Evolutionary conservation across 495 filamentous ascomycete genomes (phyloP).

Genomic region (Patellaria atrata): DNA sequence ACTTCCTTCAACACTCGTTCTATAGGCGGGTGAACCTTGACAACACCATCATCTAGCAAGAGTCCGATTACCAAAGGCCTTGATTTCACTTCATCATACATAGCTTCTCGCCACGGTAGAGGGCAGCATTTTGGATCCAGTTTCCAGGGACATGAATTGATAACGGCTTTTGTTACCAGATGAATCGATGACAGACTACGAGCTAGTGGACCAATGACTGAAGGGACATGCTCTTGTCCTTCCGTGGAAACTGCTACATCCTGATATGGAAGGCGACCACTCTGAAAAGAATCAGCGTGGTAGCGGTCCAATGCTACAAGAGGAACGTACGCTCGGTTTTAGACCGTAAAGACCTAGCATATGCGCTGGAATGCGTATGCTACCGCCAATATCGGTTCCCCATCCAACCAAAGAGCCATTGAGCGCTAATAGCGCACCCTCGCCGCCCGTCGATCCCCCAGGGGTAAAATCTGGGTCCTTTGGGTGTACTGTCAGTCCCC

Average conservation of each 20-base stretch:
- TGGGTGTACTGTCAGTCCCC: conserved; percentile 39
- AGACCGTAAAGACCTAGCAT: conserved; percentile 46
- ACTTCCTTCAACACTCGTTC: conserved; percentile 30
- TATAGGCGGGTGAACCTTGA: conserved; percentile 32
- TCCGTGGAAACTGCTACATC: conserved; percentile 36
- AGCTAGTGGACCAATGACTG: conserved; percentile 36
- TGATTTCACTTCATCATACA: conserved; percentile 29
- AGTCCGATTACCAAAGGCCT: conserved; percentile 34
- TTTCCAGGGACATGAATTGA: conserved; percentile 30
- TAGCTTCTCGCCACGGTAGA: conserved; percentile 32
- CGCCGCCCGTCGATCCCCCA: conserved; percentile 17
- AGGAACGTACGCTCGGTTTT: conserved; percentile 29
- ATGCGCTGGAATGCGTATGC: conserved; percentile 44
- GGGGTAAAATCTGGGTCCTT: conserved; percentile 28
- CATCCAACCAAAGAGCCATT: conserved; percentile 15
- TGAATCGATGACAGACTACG: conserved; percentile 28
- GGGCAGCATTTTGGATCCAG: conserved; percentile 35
- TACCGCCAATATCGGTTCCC: conserved; percentile 53
- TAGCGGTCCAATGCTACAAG: not conserved
- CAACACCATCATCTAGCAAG: conserved; percentile 36
- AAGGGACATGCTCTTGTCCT: conserved; percentile 41
- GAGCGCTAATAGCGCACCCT: conserved; percentile 14
- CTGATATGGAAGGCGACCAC: conserved; percentile 32
- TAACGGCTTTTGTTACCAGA: conserved; percentile 28
- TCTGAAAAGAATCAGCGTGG: conserved; percentile 20